These are phyloP conservation scores for Plasmodium ovale DNA, from an alignment of 169 alveolate species.

Conservation along the genomic window DNA sequence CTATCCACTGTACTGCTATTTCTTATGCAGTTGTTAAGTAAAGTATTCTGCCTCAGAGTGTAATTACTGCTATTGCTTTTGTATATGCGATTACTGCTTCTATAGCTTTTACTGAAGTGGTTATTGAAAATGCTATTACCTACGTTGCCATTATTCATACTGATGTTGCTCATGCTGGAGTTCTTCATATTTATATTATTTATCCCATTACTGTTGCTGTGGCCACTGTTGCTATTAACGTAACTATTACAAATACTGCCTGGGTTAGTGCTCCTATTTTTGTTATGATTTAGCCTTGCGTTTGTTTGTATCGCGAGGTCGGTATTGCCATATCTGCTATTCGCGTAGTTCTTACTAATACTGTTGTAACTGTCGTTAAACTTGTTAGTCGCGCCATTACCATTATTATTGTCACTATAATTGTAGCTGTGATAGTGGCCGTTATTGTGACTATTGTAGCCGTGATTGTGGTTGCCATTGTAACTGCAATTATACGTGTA, in stretches of 20 bases:
- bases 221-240: neutral
- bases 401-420: neutral
- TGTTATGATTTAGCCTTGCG: neutral
- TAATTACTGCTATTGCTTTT: neutral
- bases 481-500: too few species aligned
- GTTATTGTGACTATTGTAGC: conserved; percentile 18
- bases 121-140: neutral
- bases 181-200: neutral
- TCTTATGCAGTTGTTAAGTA: too few species aligned
- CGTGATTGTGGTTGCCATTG: too few species aligned
- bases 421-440: neutral
- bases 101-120: neutral
- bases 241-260: neutral
- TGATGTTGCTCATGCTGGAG: neutral
- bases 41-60: too few species aligned
- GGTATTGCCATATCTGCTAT: conserved; percentile 16
- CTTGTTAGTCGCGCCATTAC: neutral
- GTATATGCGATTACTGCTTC: neutral
- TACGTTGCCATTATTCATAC: neutral
- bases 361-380: neutral
- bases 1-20: neutral
- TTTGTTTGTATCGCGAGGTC: neutral
- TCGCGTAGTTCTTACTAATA: neutral
- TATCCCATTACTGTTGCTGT: neutral
- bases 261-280: neutral